Percentiles rank a stretch among this genome's conserved stretches.
Evolutionary conservation across 441 rosid genomes (phyloP).

Genomic region (Theobroma grandiflorum): DNA sequence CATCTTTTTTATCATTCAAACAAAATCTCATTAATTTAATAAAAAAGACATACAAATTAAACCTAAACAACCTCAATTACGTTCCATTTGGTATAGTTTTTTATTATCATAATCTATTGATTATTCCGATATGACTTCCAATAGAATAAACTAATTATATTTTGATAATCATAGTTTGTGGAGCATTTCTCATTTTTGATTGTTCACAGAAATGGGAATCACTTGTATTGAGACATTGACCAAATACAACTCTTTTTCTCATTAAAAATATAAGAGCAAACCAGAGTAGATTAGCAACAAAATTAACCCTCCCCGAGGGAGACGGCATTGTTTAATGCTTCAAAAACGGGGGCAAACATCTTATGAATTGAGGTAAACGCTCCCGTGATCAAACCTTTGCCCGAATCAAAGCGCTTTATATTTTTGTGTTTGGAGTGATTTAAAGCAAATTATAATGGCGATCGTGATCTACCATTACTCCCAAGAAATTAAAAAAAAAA

Average conservation of each 20-base stretch:
- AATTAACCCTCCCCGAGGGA: background rate
- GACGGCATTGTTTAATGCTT: background rate
- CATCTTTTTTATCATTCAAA: too few species aligned
- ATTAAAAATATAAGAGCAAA: background rate
- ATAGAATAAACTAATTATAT: too few species aligned
- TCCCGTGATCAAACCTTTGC: background rate
- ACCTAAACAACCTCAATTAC: too few species aligned
- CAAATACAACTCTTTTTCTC: background rate
- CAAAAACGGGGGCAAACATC: conserved; percentile 13
- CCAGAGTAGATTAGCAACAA: background rate
- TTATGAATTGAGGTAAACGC: background rate
- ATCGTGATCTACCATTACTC: background rate
- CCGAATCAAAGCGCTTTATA: background rate
- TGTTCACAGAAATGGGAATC: too few species aligned
- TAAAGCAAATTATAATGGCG: background rate
- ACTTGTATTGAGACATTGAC: background rate
- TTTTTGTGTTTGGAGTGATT: background rate
- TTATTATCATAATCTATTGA: too few species aligned
- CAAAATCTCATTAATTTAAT: too few species aligned
- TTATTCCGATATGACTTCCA: too few species aligned
- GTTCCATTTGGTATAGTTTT: too few species aligned
- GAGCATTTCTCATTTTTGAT: background rate
- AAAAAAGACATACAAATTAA: too few species aligned
- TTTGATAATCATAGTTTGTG: too few species aligned
- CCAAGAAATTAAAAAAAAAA: background rate